Evolutionary conservation across 805 yeast species (phyloP).

Genomic region (Maudiozyma saulgeensis): DNA sequence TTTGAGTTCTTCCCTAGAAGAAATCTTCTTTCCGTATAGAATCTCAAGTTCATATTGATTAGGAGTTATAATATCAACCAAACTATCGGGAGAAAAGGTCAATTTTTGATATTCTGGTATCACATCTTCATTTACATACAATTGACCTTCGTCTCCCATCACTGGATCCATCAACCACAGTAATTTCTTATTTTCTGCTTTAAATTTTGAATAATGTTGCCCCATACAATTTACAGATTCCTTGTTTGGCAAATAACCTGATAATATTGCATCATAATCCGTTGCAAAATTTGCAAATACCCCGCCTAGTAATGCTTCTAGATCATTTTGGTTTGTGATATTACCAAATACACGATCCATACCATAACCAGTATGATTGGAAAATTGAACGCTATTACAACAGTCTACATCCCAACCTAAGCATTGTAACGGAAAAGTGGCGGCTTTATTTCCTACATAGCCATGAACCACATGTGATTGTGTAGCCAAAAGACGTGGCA

Average conservation of each 20-base stretch:
- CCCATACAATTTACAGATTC: slow-evolving; percentile 39
- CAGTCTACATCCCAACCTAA: slow-evolving; percentile 91
- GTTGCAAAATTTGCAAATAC: slow-evolving; percentile 25
- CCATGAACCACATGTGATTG: slow-evolving; percentile 95
- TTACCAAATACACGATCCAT: slow-evolving; percentile 34
- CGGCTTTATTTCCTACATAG: slow-evolving; percentile 86
- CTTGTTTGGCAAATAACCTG: slow-evolving; percentile 62
- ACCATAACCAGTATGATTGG: slow-evolving; percentile 84
- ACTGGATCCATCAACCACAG: slow-evolving; percentile 68
- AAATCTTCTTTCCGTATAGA: slow-evolving; percentile 44
- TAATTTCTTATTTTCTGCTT: slow-evolving; percentile 26
- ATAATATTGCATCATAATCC: slow-evolving; percentile 45
- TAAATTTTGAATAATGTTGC: slow-evolving; percentile 31
- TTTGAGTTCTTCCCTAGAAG: slow-evolving; percentile 31
- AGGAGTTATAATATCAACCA: slow-evolving; percentile 73
- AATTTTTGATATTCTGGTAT: slow-evolving; percentile 46
- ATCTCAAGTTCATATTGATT: slow-evolving; percentile 84
- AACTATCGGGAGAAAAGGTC: slow-evolving; percentile 33
- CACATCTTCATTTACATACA: slow-evolving; percentile 52
- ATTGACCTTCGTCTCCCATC: slow-evolving; percentile 67
- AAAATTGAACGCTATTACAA: slow-evolving; percentile 77
- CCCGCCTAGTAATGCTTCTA: slow-evolving; percentile 34
- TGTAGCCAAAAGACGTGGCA: slow-evolving; percentile 18
- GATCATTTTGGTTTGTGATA: slow-evolving; percentile 32
- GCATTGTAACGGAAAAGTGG: slow-evolving; percentile 79